Base-by-base conservation (phyloP, 2,329 filamentous ascomycete genomes). In the Microsporum ferrugineum region DNA sequence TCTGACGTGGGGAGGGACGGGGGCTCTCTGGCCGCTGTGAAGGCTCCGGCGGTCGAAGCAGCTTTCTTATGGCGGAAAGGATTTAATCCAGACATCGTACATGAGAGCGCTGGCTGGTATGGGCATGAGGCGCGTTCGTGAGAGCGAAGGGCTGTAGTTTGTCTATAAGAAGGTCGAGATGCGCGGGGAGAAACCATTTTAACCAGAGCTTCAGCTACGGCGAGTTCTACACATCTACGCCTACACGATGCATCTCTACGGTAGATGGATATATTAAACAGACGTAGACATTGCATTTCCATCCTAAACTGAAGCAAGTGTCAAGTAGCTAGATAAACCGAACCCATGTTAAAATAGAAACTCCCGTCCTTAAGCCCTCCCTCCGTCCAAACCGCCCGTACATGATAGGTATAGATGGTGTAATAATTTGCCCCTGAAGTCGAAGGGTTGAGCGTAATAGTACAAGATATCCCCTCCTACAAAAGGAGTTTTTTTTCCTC, bases 11-110 rank as follows among this genome's bases (percentile, higher is more conserved):
- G 58, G 60, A 59, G 62, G 63, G 31, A 53, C 17, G 43, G 62
- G 60, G 62, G 66, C 68, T 70, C 67, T 4, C 47, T 29, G 7
- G 47, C 29, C 1, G 49, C 49, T 5, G 14, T n/a, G 6, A 34
- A 27, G 31, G 49, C 12, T 12, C 49, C 49, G 27, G 27, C 10
- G 10, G 29, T 49, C 68, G 72, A 68, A 62, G 69, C 68, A 64
- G 69, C 63, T 62, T 72, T 73, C 66, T 69, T 77, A 74, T 70
- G 73, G 72, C 77, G 77, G 71, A 79, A 79, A 70, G 77, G 77
- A 77, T 79, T 79, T 71, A 71, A 76, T 68, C 73, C 75, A 74
- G 76, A 75, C 76, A 78, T 78, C 67, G 70, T 70, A 69, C 66
- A 66, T 65, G 63, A 61, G 39, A 12, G 49, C 49, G 38, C 45